phyloP scores from a whole-genome alignment of 345 rosid genomes.

The Populus alba region DNA sequence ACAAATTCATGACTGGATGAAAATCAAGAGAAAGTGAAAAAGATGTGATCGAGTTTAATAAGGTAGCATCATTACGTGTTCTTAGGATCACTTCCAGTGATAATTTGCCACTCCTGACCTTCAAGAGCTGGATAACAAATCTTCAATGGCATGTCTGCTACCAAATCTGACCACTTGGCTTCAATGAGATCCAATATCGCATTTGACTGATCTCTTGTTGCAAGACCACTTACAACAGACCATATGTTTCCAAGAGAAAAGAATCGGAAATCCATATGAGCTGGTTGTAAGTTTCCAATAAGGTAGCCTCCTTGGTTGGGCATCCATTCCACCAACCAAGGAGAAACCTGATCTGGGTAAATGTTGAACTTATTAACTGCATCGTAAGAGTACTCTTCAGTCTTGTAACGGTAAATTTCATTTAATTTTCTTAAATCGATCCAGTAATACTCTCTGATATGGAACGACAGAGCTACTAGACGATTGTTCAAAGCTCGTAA shows the following conservation, averaged over 20 bases:
- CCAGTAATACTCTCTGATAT: slow-evolving; percentile 95
- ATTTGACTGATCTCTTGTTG: slow-evolving; percentile 66
- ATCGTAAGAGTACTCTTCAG: slow-evolving; percentile 88
- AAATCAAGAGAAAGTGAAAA: neutral
- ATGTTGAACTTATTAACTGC: slow-evolving; percentile 96
- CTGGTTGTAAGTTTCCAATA: slow-evolving; percentile 90
- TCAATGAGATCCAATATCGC: slow-evolving; percentile 72
- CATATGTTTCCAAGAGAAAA: slow-evolving; percentile 94
- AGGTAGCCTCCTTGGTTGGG: slow-evolving; percentile 87
- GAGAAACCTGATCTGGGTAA: slow-evolving; percentile 93
- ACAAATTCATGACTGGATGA: neutral
- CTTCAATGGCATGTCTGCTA: slow-evolving; percentile 93
- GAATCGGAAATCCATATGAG: slow-evolving; percentile 98
- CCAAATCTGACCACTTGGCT: slow-evolving; percentile 89
- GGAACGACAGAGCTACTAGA: slow-evolving; percentile 82
- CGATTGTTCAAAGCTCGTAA: slow-evolving; percentile 79
- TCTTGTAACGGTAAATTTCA: slow-evolving; percentile 35
- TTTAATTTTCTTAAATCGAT: slow-evolving; percentile 45
- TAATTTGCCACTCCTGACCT: slow-evolving; percentile 86
- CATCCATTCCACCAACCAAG: slow-evolving; percentile 94
- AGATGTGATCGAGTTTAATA: neutral
- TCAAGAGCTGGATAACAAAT: slow-evolving; percentile 90
- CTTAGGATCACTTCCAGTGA: slow-evolving; percentile 97
- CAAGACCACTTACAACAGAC: slow-evolving; percentile 72
- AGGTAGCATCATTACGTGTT: slow-evolving; percentile 56